A percentile compares a stretch with the other conserved stretches of the same genome.
Evolutionary conservation across 2,329 filamentous ascomycete species (phyloP).

Genomic region (Sphaerulina populicola): DNA sequence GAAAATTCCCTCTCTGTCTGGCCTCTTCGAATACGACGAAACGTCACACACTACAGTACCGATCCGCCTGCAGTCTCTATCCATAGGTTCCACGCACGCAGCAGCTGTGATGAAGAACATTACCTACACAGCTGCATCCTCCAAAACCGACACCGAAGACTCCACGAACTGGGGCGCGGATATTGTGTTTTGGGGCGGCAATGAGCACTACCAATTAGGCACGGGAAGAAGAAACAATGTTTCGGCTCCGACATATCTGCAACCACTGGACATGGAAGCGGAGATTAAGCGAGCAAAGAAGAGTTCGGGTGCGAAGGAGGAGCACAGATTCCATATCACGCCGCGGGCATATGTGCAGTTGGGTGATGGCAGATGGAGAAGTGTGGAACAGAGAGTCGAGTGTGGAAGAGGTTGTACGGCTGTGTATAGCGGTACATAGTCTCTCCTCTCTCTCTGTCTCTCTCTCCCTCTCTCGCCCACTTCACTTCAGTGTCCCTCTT

Average conservation of each 20-base stretch:
- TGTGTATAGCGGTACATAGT: constrained; percentile 50
- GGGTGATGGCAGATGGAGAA: constrained; percentile 58
- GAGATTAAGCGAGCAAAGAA: constrained; percentile 54
- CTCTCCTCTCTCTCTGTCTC: background rate
- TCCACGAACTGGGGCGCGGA: constrained; percentile 85
- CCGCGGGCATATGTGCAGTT: constrained; percentile 63
- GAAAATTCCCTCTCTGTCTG: constrained; percentile 76
- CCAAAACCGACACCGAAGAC: constrained; percentile 43
- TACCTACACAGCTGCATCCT: constrained; percentile 46
- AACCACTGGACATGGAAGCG: constrained; percentile 59
- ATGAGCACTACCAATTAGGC: constrained; percentile 87
- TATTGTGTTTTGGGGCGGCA: constrained; percentile 87
- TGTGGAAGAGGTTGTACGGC: constrained; percentile 76
- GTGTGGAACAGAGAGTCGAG: constrained; percentile 77
- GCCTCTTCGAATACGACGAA: constrained; percentile 83
- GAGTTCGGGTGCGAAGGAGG: constrained; percentile 52
- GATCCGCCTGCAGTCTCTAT: constrained; percentile 66
- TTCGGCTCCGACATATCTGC: constrained; percentile 67
- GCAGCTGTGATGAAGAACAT: constrained; percentile 78
- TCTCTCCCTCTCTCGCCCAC: too few species aligned
- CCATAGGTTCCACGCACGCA: constrained; percentile 70
- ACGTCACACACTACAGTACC: constrained; percentile 57
- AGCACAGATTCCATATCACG: constrained; percentile 72
- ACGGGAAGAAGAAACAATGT: constrained; percentile 81
- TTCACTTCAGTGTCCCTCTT: too few species aligned